phyloP scores from a whole-genome alignment of 2,329 filamentous ascomycete genomes.

The Ophioceras dolichostomum region DNA sequence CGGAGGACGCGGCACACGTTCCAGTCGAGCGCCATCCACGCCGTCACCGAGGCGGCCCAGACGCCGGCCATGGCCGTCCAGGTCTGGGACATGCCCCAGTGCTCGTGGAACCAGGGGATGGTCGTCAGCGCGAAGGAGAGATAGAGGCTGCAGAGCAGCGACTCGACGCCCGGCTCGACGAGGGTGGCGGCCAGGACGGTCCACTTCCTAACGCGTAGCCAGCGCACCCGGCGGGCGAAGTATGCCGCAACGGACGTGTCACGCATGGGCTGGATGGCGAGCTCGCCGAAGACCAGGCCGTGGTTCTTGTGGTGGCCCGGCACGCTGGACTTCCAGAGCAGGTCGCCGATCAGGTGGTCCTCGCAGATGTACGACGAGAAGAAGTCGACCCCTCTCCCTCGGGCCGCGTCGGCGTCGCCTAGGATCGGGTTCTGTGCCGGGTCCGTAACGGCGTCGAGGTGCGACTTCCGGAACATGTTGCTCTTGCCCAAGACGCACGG shows the following conservation, averaged over 20 bases:
- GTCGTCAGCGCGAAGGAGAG: constrained; percentile 70
- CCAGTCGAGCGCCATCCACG: constrained; percentile 70
- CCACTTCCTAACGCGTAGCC: constrained; percentile 89
- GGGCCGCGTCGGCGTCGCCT: constrained; percentile 21
- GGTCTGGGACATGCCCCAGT: constrained; percentile 43
- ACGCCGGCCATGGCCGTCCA: constrained; percentile 54
- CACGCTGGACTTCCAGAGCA: constrained; percentile 65
- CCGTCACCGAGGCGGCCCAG: constrained; percentile 52
- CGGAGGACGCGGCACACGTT: constrained; percentile 63
- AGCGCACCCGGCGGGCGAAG: constrained; percentile 68
- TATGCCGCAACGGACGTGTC: constrained; percentile 70
- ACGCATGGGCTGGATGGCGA: constrained; percentile 82
- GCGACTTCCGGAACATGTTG: constrained; percentile 93
- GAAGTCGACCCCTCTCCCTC: constrained; percentile 66
- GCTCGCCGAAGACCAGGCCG: constrained; percentile 69
- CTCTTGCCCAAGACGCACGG: constrained; percentile 95
- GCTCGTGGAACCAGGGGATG: constrained; percentile 47
- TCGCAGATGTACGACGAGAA: constrained; percentile 97
- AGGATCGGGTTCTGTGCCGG: constrained; percentile 30
- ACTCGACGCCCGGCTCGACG: constrained; percentile 87
- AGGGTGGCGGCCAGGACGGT: constrained; percentile 82
- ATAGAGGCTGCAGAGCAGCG: constrained; percentile 70
- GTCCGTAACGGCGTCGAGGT: constrained; percentile 64
- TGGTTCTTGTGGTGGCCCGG: constrained; percentile 60
- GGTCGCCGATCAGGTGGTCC: constrained; percentile 88